Base-by-base conservation (phyloP, 2,329 filamentous ascomycete genomes). In the Fusarium sacchari region DNA sequence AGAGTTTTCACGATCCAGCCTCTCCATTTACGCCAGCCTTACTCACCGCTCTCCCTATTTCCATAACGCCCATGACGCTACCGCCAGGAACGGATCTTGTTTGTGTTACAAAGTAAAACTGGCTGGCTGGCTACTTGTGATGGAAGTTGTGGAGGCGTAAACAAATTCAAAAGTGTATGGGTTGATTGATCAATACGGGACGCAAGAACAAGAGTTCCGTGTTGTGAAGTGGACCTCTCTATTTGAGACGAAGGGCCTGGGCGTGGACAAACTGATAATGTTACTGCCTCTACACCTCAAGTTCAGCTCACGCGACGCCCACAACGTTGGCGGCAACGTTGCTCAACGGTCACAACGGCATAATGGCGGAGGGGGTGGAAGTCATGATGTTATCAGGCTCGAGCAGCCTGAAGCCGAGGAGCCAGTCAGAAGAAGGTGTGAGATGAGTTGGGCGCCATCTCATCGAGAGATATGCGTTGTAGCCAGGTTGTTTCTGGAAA, bases 181-280 rank as follows among this genome's bases (percentile, higher is more conserved):
- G 36, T 60, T 63, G 59, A 72, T 72, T 30, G 64, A 72, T 72
- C 40, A 64, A 69, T 52, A 68, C 68, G 58, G 69, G 67, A 71
- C 64, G 62, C 69, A 71, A 68, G 55, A 64, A 58, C 36, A 44
- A 47, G 64, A 50, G 55, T 32, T 58, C 60, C 64, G 60, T 39
- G 58, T 32, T 22, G 24, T 32, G 50, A 49, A 43, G 64, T 62
- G 49, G 49, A 46, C 42, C 47, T 47, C 34, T 32, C 12, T 42
- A 44, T 42, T 46, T 43, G 52, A 63, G 62, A 55, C 32, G 24
- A 17, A 37, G 24, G 17, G 42, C n/a, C 32, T 47, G 53, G 26
- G 34, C 30, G 40, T 28, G 28, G 20, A 44, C 46, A 43, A 53
- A 55, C 43, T 42, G 63, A 64, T 42, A 58, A 71, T 58, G 55